Evolutionary conservation across 441 rosid genomes (phyloP), one percentile per base, ranked within the genome.

Genomic region (Erodium texanum): DNA sequence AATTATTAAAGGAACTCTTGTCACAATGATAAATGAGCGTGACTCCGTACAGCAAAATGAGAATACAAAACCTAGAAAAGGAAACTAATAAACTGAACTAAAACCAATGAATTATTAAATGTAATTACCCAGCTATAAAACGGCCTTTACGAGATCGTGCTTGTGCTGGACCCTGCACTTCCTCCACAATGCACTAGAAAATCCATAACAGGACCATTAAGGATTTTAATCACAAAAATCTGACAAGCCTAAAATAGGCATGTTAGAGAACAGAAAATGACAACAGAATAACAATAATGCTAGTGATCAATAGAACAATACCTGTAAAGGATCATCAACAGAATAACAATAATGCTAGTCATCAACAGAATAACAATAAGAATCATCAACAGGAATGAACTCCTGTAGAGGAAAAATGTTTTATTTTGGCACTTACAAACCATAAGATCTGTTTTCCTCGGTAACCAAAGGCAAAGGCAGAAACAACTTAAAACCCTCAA

Each of bases 131-230:
- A 24, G 99, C 87, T 80, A 95, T 92, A 78, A 95, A 95, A 74
- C 98, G 94, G 67, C 86, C 80, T 86, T 95, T 92, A 67, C 99
- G 96, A 43, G 96, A 83, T 71, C 97, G 96, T 70, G 98, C 96
- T 86, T 83, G 96, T 72, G 92, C 79, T 77, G 98, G 98, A 75
- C 96, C 97, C 77, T 89, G 99, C 73, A 90, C 85, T 82, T 95
- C 99, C 79, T 95, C 99, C 82, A 92, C 99, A 69, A 95, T 92
- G 84, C 98, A 95, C 99, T 92, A 72, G 45, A 81, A 73, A 65
- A 65, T 41, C 68, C 75, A 76, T 24, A 73, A 66, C 12, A 36
- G 41, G 41, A 5, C 41, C 41, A 36, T 36, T 7, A 36, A 9
- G 70, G 70, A n/a, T 67, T 72, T 68, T 66, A 3, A 70, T 23